Evolutionary conservation across 2,329 filamentous ascomycete species (phyloP), one percentile per base, ranked within the genome.

Genomic region (Ophiostoma piceae): DNA sequence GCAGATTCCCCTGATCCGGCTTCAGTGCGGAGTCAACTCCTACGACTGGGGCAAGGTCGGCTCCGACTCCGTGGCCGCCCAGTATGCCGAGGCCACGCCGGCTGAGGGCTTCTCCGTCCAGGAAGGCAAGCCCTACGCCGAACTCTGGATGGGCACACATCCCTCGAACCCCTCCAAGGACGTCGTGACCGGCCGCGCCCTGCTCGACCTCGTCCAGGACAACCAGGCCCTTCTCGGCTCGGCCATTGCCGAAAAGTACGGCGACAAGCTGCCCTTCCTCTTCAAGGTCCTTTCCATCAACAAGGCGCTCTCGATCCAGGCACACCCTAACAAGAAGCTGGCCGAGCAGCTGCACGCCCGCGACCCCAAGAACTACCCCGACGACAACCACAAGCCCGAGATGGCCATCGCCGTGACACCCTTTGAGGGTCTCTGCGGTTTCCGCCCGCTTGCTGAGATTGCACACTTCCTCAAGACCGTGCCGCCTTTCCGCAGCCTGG

Each of bases 131-230:
- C 94, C 95, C 41, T 99, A 99, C 77, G 93, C 69, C 43, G 69
- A 97, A 93, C 84, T 99, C 76, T 99, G 95, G 95, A 99, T 99
- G 95, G 95, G 95, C 77, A 97, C 94, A 0, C 95, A 99, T 77
- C 94, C 94, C 64, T 96, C 92, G 65, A 93, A 97, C 76, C 95
- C 95, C 22, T 98, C 95, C 71, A 96, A 91, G 79, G 93, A 98
- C 77, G 79, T 97, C 74, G 82, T 85, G 67, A 96, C 95, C 37
- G 90, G 93, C 78, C 90, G 92, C 69, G 90, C 91, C 1, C 87
- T 99, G 12, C 88, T 97, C 74, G 93, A 97, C 72, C 85, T 98
- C 65, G 89, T 97, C 68, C 84, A 92, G 77, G 91, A 94, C 75
- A 97, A 98, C 81, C 86, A 92, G 76, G 88, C 89, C 29, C 86